Evolutionary conservation across 1,284 basidiomycete genomes (phyloP), one percentile per base, ranked within the genome.

Genomic region (Athelia psychrophila): DNA sequence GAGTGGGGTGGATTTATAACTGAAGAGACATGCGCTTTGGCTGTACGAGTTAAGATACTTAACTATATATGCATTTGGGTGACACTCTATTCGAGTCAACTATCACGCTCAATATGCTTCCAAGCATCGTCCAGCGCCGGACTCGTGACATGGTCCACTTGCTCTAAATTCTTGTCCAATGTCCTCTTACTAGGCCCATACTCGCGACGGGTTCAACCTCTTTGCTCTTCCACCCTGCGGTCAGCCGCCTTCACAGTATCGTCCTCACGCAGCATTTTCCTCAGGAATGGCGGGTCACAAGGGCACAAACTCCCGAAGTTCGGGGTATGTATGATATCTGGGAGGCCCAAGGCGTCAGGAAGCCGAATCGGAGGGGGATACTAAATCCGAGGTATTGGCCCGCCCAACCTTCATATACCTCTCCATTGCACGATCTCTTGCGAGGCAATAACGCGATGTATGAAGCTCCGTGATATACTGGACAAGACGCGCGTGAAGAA

Each of bases 351-450:
- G 1, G 40, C 66, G 51, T 38, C 53, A 36, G 24, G 13, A 58
- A 44, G 27, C 59, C 51, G 45, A 9, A 54, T 45, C 30, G 54
- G 54, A 20, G 44, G 52, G 58, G 58, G 3, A 24, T 50, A 30
- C 60, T 40, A n/a, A 54, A 50, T 19, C 44, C n/a, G 27, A 5
- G 51, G 33, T 30, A 51, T 50, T 44, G 49, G n/a, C 45, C 30
- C 74, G 69, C 83, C 85, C 89, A 2, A 74, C 81, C 58, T 79
- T 85, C 36, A 77, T 78, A 27, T 76, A 74, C 33, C 70, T 67
- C 64, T 86, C 87, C 57, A 82, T 61, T 25, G 67, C 64, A 47
- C 70, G 64, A 54, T 85, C 84, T 86, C 84, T 44, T 76, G 75
- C 33, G 75, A 68, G 6, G 77, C 68, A 44, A 87, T 74, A 13